Evolutionary conservation across 1,139 yeast species (phyloP), one percentile per base, ranked within the genome.

Genomic region (Arxiozyma telluris): DNA sequence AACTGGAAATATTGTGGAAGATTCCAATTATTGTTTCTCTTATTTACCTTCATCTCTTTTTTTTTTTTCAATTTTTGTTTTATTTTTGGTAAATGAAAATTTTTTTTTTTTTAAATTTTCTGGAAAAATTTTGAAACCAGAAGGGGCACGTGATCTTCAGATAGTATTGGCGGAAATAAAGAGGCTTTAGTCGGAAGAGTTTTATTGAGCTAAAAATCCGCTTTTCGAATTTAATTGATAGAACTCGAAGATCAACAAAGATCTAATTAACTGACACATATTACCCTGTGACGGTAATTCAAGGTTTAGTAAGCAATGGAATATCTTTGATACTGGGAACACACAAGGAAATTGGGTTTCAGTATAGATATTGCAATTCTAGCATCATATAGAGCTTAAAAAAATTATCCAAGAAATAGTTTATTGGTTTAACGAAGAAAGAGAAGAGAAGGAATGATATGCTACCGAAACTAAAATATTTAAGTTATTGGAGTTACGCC

Each of bases 401-500:
- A 5, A 34, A 34, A 34, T 34, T n/a, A 30, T 30, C 34, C 4
- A 30, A 34, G 12, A 11, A 34, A 34, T 34, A 34, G 12, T 6
- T 34, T 15, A 34, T 34, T 12, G n/a, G 17, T 3, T 15, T 12
- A 15, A 6, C 15, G 12, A 43, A 8, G 22, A 21, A 22, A 43
- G n/a, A 17, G 12, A 43, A 20, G 21, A 22, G 7, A 22, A 7
- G n/a, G 27, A 43, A 22, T 23, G 25, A 3, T 12, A 21, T 49
- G 46, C 18, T 43, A 42, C 11, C 41, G 6, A 50, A 23, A 21
- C 12, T 49, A 22, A 41, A 48, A 25, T 23, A n/a, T 4, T 20
- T 45, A 44, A 30, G 23, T 17, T 45, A 44, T 38, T 47, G 39
- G 41, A 47, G 44, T 9, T 51, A 38, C 44, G 50, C 53, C 67